Base-by-base conservation (phyloP, 2,329 filamentous ascomycete genomes). In the Laburnicola sp. region DNA sequence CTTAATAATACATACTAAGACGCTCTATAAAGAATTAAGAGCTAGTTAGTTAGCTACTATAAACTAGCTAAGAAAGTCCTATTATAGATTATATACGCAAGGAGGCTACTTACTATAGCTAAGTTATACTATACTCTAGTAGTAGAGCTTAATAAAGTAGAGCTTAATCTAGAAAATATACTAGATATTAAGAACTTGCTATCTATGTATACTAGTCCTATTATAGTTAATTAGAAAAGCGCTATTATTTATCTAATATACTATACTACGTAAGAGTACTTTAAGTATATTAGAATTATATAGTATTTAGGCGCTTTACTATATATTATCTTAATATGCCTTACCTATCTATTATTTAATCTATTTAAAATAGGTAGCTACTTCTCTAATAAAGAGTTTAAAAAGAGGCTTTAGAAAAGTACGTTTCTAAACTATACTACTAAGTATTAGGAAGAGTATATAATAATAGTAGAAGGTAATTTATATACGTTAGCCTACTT, bases 161-260 rank as follows among this genome's bases (percentile, higher is more conserved):
- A 16, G 23, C 42, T 57, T 26, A 46, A 54, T 30, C 26, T 3
- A 9, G 46, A 57, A 9, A 42, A 46, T 25, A 48, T 51, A 38
- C 38, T 34, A 46, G 50, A 57, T 32, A 32, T 54, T 16, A 51
- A 57, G 38, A 51, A 54, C 38, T 4, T 57, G 1, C 9, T 57
- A 10, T 57, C 51, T n/a, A 47, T 49, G 9, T 61, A 66, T 44
- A 57, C 62, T 39, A 66, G 65, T 6, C 57, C 72, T 16, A 63
- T 72, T 44, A 52, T 52, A 22, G 50, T 65, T 16, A 61, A 72
- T 43, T 39, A 61, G 36, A 35, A 59, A n/a, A 69, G 63, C 40
- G 48, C 48, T 11, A 57, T 58, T 39, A 57, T 54, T 37, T 62
- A 57, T 44, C 57, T 63, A 23, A 64, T 61, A 21, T 34, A 64